Evolutionary conservation across 2,329 filamentous ascomycete genomes (phyloP), one percentile per base, ranked within the genome.

Genomic region (Curvularia sp.): DNA sequence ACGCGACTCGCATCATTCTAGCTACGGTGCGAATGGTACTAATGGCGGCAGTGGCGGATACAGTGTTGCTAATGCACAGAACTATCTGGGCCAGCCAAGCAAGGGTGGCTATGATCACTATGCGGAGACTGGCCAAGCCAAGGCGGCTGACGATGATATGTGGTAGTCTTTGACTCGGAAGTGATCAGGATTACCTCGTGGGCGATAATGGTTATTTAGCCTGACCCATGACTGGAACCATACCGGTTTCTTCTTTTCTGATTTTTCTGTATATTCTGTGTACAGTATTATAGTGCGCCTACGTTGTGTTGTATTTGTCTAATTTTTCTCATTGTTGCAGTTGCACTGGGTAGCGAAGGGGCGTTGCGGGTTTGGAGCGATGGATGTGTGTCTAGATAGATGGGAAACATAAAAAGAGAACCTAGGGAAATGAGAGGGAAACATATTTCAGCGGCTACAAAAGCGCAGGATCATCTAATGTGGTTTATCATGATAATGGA

Each of bases 11-110:
- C 73, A 76, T 48, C 72, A 76, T 47, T 75, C 71, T 5, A 63
- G 66, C 31, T 66, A 76, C 38, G 66, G 65, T 52, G 62, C 67
- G 30, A 65, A 70, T 10, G 70, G 70, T 28, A 35, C 50, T 35
- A 35, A 46, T 7, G 68, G 69, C 7, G 69, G 69, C 18, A 24
- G 31, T 26, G 28, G 55, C 5, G 70, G 70, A 20, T 78, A 78
- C 53, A 78, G 75, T 47, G 76, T 78, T 6, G 68, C 75, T 10
- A 75, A 74, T 53, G 71, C 70, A 22, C 70, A 75, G 26, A 74
- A 65, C 42, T 78, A 78, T 53, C 60, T 78, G 18, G 76, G 76
- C 1, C 69, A 74, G 30, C 59, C 67, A 9, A 51, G 62, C 43
- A 68, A 70, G 43, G 63, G 66, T 18, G 53, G 64, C 10, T 72